Base-by-base conservation (phyloP, 345 rosid species). In the Lagerstroemia speciosa region DNA sequence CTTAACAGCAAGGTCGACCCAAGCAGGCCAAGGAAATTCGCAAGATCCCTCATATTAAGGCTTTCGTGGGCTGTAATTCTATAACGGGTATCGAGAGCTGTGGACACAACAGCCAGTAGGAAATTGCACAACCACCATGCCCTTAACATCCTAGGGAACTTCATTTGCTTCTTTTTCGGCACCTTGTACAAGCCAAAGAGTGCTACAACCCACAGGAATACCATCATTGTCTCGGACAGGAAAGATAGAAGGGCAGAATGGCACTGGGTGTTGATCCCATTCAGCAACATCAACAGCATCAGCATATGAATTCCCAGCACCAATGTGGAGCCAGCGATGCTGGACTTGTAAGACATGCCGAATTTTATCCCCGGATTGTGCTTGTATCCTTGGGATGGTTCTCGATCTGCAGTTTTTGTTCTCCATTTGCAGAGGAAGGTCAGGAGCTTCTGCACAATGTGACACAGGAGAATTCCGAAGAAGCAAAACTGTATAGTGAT, bases 111-210 rank as follows among this genome's bases (percentile, higher is more conserved):
- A 55, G 81, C 83, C 52, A 87, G 60, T 29, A 81, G 61, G 90
- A 88, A 93, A 81, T 82, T 81, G 81, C 83, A 90, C 70, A 84
- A 63, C 97, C 98, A 93, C 98, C 96, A 93, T 60, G 80, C 73
- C 73, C 98, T 83, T 67, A 90, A 68, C 70, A 84, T 77, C 89
- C 86, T 83, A 62, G 97, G 95, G 73, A 84, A 84, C 78, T 73
- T 81, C 53, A 62, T 58, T 30, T 76, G 53, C 74, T 46, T 78
- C 27, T 57, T 64, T 38, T 46, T 70, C 17, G 67, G 83, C 30
- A 81, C 77, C 78, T 72, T 81, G 77, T 67, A 77, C 16, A 83
- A 68, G 22, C 62, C 66, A 22, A 86, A 32, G 67, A 84, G 75
- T 32, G 85, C 73, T 15, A 77, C 52, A 20, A 73, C 77, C 85